phyloP scores from a whole-genome alignment of 2,329 filamentous ascomycete species.

The Colletotrichum simmondsii region DNA sequence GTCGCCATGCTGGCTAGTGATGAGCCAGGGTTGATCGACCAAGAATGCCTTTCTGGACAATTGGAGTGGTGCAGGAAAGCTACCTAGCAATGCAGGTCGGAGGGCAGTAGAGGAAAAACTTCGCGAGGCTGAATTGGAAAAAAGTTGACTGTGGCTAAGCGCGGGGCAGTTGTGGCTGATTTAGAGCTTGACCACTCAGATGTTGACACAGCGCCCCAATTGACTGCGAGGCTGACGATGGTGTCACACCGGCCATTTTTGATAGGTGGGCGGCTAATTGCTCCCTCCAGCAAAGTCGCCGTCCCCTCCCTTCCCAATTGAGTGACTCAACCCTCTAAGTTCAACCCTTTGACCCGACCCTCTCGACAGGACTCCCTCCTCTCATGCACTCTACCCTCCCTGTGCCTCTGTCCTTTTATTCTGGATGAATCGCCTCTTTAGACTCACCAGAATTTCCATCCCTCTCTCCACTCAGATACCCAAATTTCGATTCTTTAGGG shows the following conservation, averaged over 20 bases:
- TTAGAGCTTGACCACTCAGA: not conserved
- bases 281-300: not conserved
- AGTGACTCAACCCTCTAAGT: constrained; percentile 13
- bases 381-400: not conserved
- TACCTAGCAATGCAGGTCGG: not conserved
- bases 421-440: constrained; percentile 47
- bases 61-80: not conserved
- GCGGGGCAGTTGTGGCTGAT: constrained; percentile 23
- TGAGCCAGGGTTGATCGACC: not conserved
- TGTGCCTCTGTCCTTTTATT: not conserved
- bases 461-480: constrained; percentile 40
- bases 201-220: not conserved
- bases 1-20: not conserved
- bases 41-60: not conserved
- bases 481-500: constrained; percentile 42
- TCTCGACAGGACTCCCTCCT: not conserved
- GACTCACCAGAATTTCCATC: constrained; percentile 40
- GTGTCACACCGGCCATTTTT: constrained; percentile 23
- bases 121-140: constrained; percentile 21
- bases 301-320: constrained; percentile 5
- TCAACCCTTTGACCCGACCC: not conserved
- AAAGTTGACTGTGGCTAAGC: constrained; percentile 20
- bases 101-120: constrained; percentile 4
- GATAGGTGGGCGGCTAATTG: constrained; percentile 16
- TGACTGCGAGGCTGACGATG: constrained; percentile 29